Evolutionary conservation across 2,329 filamentous ascomycete genomes (phyloP), one percentile per base, ranked within the genome.

Genomic region (Pseudopithomyces maydicus): DNA sequence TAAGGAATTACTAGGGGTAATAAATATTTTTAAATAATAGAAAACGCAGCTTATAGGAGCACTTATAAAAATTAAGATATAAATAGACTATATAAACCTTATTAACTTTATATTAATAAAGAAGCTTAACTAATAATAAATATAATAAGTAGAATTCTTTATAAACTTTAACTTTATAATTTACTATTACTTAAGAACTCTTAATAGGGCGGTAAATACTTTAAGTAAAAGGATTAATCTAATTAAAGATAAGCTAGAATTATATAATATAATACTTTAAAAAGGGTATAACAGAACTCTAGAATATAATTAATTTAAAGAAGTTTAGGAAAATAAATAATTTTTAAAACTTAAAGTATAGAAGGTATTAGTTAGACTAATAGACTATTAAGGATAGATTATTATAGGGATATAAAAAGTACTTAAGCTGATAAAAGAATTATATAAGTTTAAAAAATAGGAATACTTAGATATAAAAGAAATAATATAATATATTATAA

Each of bases 1-100:
- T 75, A 38, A 46, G 43, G 12, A 46, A 46, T 20, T 46, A 46
- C 43, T 46, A n/a, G 7, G 6, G 11, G n/a, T 46, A 46, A 23
- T 46, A 33, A 32, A 46, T 10, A 11, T 11, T 15, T 46, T 33
- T 46, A 33, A 33, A 46, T 33, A 45, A 32, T 45, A 45, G 19
- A 20, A 42, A 42, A 20, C 19, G 3, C 19, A 42, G 12, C 19
- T 42, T 6, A 17, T 20, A 20, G n/a, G 19, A 11, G 19, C 19
- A 20, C 19, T 5, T 11, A 17, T 19, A 17, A 19, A 42, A 20
- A 42, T 42, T 8, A 11, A 42, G 19, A 20, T 20, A 17, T 42
- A 19, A 19, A 19, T 42, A 42, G 19, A 42, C 19, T 42, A 42
- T 42, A 20, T 19, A 42, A 42, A 42, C 19, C 17, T 42, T 19